phyloP scores from a whole-genome alignment of 805 yeast genomes.

The Saccharomycopsis sp. region DNA sequence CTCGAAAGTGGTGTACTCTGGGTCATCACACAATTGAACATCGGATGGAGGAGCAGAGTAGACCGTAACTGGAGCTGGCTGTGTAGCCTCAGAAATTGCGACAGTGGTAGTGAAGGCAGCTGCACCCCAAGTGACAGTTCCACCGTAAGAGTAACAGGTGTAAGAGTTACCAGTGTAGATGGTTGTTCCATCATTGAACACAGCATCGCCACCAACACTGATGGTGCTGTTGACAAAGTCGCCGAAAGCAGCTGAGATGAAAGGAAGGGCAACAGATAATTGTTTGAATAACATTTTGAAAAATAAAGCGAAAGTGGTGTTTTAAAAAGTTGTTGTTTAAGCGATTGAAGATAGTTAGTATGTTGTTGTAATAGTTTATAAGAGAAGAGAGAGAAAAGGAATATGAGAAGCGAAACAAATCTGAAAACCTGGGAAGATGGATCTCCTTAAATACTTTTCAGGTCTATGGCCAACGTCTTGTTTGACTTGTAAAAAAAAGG shows the following conservation, averaged over 20 bases:
- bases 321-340: not conserved
- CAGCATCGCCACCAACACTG: no score
- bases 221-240: not conserved
- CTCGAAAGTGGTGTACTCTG: not conserved
- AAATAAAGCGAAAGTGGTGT: not conserved
- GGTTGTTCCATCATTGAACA: no score
- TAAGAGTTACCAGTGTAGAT: not conserved
- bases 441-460: not conserved
- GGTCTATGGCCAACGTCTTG: no score
- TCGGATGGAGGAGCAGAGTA: not conserved
- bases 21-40: not conserved
- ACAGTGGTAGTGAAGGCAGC: constrained; percentile 23
- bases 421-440: no score
- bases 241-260: not conserved
- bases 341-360: not conserved
- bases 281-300: not conserved
- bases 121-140: constrained; percentile 16
- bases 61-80: no score
- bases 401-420: not conserved
- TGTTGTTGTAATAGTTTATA: not conserved
- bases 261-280: not conserved
- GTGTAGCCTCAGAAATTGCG: constrained; percentile 21
- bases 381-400: not conserved
- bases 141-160: not conserved
- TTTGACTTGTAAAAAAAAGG: no score